Evolutionary conservation across 306 rosid species (phyloP), one percentile per base, ranked within the genome.

Genomic region (Cucurbita maxima): DNA sequence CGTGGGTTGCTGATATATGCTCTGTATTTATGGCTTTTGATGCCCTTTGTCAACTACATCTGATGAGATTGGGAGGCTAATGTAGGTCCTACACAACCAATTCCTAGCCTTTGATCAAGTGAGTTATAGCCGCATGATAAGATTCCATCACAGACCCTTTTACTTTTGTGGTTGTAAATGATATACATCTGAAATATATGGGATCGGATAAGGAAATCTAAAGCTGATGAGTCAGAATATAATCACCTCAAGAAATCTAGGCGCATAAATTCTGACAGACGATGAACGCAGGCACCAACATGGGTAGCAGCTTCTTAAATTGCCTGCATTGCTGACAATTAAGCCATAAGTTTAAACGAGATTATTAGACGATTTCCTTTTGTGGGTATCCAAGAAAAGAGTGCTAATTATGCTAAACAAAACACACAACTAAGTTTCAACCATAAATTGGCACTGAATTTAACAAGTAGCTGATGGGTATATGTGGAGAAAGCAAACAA

Each of bases 1-100:
- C 76, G 78, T 67, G 74, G 74, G 77, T 79, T 79, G 75, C 63
- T 62, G 81, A 52, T 76, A 76, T 50, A 50, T 4, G 7, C 54
- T 66, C n/a, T 59, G 77, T 58, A 69, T 72, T 69, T 77, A 70
- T 70, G 58, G 15, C 74, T 50, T 19, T 69, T 69, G 74, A 69
- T 69, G 57, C 56, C 74, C 54, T 51, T 51, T 48, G 44, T 51
- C 58, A 70, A 70, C 74, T 34, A 30, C 74, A 51, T 30, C 43
- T 70, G 59, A 70, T 70, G 74, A 70, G 74, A 70, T 70, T 48
- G 74, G 34, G 25, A 51, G 59, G 74, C 41, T 11, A 68, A 51
- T 25, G 10, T 70, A 57, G 74, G 74, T 34, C 74, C 74, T 70
- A 51, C 74, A 70, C 16, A 30, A 70, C 56, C 58, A 14, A 51